Conservation (phyloP, 2,329 filamentous ascomycete genomes). For the Fusarium virguliforme region DNA sequence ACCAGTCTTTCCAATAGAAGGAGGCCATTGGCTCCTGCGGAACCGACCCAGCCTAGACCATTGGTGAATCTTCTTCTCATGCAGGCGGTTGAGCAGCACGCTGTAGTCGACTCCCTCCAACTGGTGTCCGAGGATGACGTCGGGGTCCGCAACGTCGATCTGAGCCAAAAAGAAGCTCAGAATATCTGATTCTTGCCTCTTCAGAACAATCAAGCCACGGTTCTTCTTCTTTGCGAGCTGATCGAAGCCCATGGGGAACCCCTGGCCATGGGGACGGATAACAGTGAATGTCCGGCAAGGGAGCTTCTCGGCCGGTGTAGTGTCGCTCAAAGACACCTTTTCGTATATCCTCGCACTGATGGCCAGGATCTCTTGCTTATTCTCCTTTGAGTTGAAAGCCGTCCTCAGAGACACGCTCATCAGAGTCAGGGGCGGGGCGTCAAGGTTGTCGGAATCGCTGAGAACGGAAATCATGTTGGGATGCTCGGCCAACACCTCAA, state of each 20-base stretch:
- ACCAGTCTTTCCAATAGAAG: constrained; percentile 86
- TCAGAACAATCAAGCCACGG: constrained; percentile 83
- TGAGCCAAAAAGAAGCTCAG: constrained; percentile 92
- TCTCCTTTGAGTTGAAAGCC: constrained; percentile 89
- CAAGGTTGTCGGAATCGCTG: constrained; percentile 84
- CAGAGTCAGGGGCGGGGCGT: constrained; percentile 90
- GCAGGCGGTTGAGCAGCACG: constrained; percentile 86
- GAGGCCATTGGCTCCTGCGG: constrained; percentile 88
- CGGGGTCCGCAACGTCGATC: constrained; percentile 89
- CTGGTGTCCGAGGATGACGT: constrained; percentile 94
- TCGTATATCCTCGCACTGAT: constrained; percentile 95
- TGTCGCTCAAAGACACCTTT: constrained; percentile 88
- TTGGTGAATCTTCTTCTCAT: constrained; percentile 91
- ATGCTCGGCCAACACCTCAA: constrained; percentile 87
- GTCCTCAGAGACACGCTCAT: constrained; percentile 96
- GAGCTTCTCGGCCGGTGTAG: constrained; percentile 88
- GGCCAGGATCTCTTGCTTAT: constrained; percentile 95
- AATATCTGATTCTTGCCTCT: constrained; percentile 87
- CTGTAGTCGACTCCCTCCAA: constrained; percentile 98
- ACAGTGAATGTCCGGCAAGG: constrained; percentile 93
- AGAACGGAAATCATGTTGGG: constrained; percentile 82
- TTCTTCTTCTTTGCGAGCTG: constrained; percentile 79
- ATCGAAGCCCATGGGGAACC: constrained; percentile 92
- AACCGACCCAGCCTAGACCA: constrained; percentile 96
- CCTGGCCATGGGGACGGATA: constrained; percentile 82